Evolutionary conservation across 116 monocot genomes (phyloP).

Genomic region (Iris pallida): DNA sequence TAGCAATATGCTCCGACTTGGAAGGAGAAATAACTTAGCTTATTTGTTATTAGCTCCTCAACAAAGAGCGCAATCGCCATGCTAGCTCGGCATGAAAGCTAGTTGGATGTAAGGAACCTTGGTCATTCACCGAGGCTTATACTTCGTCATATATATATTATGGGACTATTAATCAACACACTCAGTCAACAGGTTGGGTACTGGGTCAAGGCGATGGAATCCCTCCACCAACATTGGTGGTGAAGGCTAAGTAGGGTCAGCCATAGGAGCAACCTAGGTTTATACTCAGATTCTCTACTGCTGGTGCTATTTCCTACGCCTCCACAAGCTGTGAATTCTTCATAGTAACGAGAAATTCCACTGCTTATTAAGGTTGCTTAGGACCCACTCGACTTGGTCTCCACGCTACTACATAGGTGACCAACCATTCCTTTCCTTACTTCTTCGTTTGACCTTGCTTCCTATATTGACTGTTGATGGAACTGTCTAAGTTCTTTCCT

Average conservation of each 20-base stretch:
- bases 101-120: neutral
- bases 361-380: constrained; percentile 4
- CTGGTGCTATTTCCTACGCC: neutral
- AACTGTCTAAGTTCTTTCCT: no score
- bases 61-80: no score
- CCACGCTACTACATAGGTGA: constrained; percentile 9
- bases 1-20: no score
- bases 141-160: neutral
- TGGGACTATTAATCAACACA: neutral
- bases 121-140: neutral
- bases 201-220: neutral
- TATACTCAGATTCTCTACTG: constrained; percentile 2
- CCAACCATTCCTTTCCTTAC: constrained; percentile 8
- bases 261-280: constrained; percentile 4
- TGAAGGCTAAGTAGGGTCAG: constrained; percentile 1
- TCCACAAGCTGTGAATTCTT: constrained; percentile 6
- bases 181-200: neutral
- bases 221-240: neutral
- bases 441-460: neutral
- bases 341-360: neutral
- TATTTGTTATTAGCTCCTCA: no score
- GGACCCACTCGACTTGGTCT: constrained; percentile 4
- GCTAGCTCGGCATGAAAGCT: no score
- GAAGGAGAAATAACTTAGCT: no score
- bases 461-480: no score